These are phyloP conservation scores for Amphirosellinia nigrospora DNA, from an alignment of 495 filamentous ascomycete genomes.

Conservation along the genomic window DNA sequence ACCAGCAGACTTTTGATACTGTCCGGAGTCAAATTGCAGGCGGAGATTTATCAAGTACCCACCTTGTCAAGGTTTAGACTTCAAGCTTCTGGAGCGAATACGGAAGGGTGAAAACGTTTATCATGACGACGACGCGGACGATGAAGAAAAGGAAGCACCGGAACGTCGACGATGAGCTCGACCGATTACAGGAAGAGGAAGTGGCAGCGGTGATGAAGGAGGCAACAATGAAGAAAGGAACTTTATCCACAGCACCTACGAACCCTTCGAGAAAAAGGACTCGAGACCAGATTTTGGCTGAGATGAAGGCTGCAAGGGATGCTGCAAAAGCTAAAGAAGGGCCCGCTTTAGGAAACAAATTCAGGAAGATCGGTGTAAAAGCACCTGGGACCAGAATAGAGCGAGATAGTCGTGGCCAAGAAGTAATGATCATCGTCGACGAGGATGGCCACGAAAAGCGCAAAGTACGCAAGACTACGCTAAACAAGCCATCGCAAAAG, in stretches of 20 bases:
- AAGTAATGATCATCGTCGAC: constrained; percentile 85
- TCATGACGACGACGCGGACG: constrained; percentile 30
- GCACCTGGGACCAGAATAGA: constrained; percentile 75
- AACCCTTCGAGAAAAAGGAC: constrained; percentile 70
- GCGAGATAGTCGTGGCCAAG: constrained; percentile 73
- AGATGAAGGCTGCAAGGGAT: constrained; percentile 76
- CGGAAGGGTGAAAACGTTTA: constrained; percentile 76
- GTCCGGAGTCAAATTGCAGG: constrained; percentile 78
- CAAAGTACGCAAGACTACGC: constrained; percentile 69
- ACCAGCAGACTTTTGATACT: constrained; percentile 73
- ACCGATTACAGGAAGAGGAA: constrained; percentile 70
- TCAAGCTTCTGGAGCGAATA: constrained; percentile 75
- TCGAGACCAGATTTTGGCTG: constrained; percentile 82
- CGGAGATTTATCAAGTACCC: constrained; percentile 77
- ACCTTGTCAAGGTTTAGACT: constrained; percentile 91
- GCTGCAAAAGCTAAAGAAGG: constrained; percentile 60
- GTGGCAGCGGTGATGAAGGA: constrained; percentile 61
- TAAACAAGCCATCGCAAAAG: constrained; percentile 44
- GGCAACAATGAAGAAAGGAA: constrained; percentile 71
- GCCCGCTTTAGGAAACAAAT: constrained; percentile 71
- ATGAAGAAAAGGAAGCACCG: constrained; percentile 34
- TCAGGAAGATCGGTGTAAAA: constrained; percentile 78
- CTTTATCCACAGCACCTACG: constrained; percentile 68
- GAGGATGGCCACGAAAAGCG: constrained; percentile 86
- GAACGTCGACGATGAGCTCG: constrained; percentile 79